phyloP scores from a whole-genome alignment of 495 filamentous ascomycete genomes.

The Xylaria acuta region DNA sequence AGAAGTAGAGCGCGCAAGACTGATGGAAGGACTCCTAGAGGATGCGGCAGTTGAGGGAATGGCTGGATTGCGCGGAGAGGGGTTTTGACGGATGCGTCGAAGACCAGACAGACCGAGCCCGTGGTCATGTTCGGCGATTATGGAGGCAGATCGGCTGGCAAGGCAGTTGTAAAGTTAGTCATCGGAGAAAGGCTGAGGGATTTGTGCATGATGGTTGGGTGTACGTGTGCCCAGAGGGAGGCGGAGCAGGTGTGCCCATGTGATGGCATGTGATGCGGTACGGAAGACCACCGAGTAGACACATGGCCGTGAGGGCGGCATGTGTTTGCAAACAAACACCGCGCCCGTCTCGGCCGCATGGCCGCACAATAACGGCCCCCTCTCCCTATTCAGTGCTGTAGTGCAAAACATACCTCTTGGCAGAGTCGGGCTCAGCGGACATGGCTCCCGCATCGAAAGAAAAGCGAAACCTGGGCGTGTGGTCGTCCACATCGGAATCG shows the following conservation, averaged over 20 bases:
- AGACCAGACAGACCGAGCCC: conserved; percentile 74
- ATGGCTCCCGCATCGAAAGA: conserved; percentile 61
- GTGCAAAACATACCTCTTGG: conserved; percentile 58
- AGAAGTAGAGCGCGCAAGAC: conserved; percentile 66
- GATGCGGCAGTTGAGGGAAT: conserved; percentile 61
- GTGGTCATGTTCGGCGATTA: conserved; percentile 65
- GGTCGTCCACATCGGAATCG: conserved; percentile 28
- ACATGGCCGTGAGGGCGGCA: neutral
- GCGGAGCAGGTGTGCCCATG: conserved; percentile 12
- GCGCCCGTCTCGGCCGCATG: neutral
- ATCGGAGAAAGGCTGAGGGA: conserved; percentile 7
- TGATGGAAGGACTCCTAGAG: conserved; percentile 67
- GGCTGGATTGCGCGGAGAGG: conserved; percentile 68
- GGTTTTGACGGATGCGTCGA: conserved; percentile 85
- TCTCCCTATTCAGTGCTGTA: conserved; percentile 13
- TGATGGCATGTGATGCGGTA: conserved; percentile 7
- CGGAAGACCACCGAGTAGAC: neutral
- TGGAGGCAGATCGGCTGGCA: conserved; percentile 49
- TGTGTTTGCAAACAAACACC: neutral
- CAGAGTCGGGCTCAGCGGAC: conserved; percentile 56
- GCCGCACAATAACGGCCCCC: neutral
- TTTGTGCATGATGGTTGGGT: neutral
- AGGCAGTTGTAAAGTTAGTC: conserved; percentile 20
- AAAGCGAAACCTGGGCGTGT: conserved; percentile 51
- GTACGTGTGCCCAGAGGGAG: conserved; percentile 10